Base-by-base conservation (phyloP, 495 filamentous ascomycete genomes). In the Pyrenula aspistea region DNA sequence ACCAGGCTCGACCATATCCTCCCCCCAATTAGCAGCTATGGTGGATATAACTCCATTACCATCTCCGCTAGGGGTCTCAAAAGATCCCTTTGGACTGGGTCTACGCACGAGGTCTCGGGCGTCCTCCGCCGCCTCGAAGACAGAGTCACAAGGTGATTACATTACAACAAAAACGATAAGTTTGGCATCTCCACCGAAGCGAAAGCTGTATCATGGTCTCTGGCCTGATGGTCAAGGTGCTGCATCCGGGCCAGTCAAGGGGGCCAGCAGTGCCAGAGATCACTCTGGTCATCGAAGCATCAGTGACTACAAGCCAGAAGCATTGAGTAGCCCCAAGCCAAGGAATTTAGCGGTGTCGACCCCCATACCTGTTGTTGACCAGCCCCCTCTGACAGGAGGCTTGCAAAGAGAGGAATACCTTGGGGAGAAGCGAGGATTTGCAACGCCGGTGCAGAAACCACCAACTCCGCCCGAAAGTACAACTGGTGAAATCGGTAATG, bases 21-120 rank as follows among this genome's bases (percentile, higher is more conserved):
- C 84, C 19, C 90, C 91, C 1, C 81, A 85, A 57, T 77, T 95
- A 47, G 82, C 83, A 57, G 88, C 91, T 20, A 84, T 96, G 81
- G 81, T 82, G 47, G 89, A 96, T 63, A 84, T 98, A 57, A 98
- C 93, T 2, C 93, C 93, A 54, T 70, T 98, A 22, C 93, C 93
- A 11, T 96, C 93, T 2, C 93, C 93, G 8, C 78, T 96, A 47
- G 73, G 88, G 57, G 78, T 78, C 8, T 73, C 73, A 57, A 84
- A 86, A 50, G 89, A 87, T 8, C 87, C 91, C n/a, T 67, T 83
- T 83, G 57, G 80, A 73, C 62, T 73, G 74, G 63, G 72, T 73
- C 42, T 59, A 42, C 53, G 49, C 22, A 53, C 59, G 22, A 48
- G 54, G 24, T 61, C 59, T n/a, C 4, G 50, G 24, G 31, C 25